Evolutionary conservation across 1,284 basidiomycete genomes (phyloP), one percentile per base, ranked within the genome.

Genomic region (Calocybe gambosa): DNA sequence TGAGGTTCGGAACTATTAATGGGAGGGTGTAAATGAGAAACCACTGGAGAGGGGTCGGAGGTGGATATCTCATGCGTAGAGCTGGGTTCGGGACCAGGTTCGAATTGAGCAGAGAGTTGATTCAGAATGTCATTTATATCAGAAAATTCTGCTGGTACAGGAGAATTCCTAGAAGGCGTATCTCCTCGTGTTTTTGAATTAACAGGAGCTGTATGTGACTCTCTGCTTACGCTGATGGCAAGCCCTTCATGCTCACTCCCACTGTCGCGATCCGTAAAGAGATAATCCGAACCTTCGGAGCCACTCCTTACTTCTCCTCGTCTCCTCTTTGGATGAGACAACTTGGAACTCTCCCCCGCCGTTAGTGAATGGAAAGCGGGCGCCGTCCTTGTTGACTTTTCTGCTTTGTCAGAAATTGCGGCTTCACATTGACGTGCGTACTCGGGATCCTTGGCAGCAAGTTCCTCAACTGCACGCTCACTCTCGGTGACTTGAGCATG

Each of bases 291-390:
- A 38, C 73, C 76, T 56, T 78, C 75, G 13, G 75, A 63, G 25
- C 61, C 65, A 50, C 65, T 67, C 46, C 65, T 70, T 35, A 56
- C 62, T 42, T 66, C 64, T 34, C 54, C 57, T 47, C 59, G 57
- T 49, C 61, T 60, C 52, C 60, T 63, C 50, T 60, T 57, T 49
- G 60, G 60, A 42, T 58, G 62, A 49, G 59, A 62, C 37, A 60
- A 61, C 20, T 63, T 59, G 36, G 58, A 56, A 35, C 60, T 58
- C 53, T 79, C 74, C 43, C 69, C 72, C 28, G 76, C 77, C 8
- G 79, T 85, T 26, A 86, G 74, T 10, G 82, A 85, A 59, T 86
- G 85, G 56, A 88, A 87, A 2, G 83, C 79, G 43, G 85, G 84
- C 0, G 82, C 80, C 5, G 74, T 76, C 51, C 82, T 78, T 28